A percentile compares a stretch with the other conserved stretches of the same genome.
These are phyloP conservation scores for Debaryomyces nepalensis DNA, from an alignment of 1,139 yeast species.

Conservation along the genomic window DNA sequence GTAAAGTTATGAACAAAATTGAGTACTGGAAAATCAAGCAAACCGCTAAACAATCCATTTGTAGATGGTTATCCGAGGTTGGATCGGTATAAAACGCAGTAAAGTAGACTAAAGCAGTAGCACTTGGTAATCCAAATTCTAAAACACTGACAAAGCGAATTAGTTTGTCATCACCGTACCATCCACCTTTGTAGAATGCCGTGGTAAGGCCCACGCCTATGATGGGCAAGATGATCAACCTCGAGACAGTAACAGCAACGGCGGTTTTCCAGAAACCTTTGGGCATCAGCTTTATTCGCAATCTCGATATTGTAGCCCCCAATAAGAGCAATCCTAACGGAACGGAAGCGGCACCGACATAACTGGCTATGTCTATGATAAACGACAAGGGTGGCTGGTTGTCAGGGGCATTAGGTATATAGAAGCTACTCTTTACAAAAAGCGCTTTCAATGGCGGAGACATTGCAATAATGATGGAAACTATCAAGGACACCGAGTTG, in stretches of 20 bases:
- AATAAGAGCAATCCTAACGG: conserved; percentile 81
- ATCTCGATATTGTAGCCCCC: conserved; percentile 85
- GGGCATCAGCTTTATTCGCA: conserved; percentile 62
- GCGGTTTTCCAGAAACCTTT: conserved; percentile 72
- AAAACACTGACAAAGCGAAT: conserved; percentile 71
- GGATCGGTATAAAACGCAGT: conserved; percentile 84
- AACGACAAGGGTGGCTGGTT: conserved; percentile 81
- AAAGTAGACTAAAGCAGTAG: conserved; percentile 80
- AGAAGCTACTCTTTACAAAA: conserved; percentile 52
- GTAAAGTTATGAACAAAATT: conserved; percentile 62
- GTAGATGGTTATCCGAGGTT: conserved; percentile 60
- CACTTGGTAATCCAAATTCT: conserved; percentile 82
- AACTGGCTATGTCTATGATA: conserved; percentile 75
- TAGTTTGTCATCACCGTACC: conserved; percentile 55
- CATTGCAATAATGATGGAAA: conserved; percentile 71
- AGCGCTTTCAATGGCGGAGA: conserved; percentile 85
- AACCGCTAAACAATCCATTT: conserved; percentile 84
- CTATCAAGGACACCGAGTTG: conserved; percentile 65
- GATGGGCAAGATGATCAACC: conserved; percentile 47
- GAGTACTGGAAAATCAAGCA: conserved; percentile 72
- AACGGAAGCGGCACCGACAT: conserved; percentile 86
- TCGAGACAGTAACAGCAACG: conserved; percentile 35
- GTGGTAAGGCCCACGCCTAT: conserved; percentile 52
- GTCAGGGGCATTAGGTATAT: conserved; percentile 76
- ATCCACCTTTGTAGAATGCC: conserved; percentile 47